phyloP scores from a whole-genome alignment of 495 filamentous ascomycete genomes.

The Neurospora hispaniola region DNA sequence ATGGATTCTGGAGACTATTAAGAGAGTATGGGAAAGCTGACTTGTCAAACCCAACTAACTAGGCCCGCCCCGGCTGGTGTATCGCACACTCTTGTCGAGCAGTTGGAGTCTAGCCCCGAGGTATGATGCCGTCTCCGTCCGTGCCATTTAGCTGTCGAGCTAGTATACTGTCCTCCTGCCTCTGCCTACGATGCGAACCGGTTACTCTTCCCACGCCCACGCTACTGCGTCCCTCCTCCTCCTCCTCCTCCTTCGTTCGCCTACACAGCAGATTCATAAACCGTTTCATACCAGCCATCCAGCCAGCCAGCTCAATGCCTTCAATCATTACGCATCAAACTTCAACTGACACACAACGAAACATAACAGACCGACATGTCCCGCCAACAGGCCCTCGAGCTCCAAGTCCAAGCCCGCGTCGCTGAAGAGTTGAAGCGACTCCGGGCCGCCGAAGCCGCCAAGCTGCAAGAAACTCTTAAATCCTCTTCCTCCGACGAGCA shows the following conservation, averaged over 20 bases:
- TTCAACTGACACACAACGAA: neutral
- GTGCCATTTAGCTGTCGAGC: neutral
- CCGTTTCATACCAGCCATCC: constrained; percentile 2
- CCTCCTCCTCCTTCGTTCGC: neutral
- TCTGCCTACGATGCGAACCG: neutral
- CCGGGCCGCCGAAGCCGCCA: constrained; percentile 41
- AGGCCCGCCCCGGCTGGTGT: constrained; percentile 80
- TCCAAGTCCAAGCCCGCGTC: constrained; percentile 82
- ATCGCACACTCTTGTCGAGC: constrained; percentile 72
- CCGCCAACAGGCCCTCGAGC: constrained; percentile 71
- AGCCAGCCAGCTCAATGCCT: neutral
- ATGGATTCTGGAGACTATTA: neutral
- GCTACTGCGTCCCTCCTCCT: neutral
- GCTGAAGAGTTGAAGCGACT: constrained; percentile 70
- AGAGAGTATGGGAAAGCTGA: neutral
- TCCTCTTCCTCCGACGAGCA: constrained; percentile 1
- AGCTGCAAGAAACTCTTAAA: constrained; percentile 50
- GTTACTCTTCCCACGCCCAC: neutral
- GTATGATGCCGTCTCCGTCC: constrained; percentile 40
- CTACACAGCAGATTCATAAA: neutral
- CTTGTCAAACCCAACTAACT: constrained; percentile 7
- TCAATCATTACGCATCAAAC: neutral
- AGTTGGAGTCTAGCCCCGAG: constrained; percentile 74
- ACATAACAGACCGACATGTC: constrained; percentile 65
- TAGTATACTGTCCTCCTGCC: neutral